Evolutionary conservation across 2,329 filamentous ascomycete species (phyloP).

Genomic region (Colletotrichum eleusines): DNA sequence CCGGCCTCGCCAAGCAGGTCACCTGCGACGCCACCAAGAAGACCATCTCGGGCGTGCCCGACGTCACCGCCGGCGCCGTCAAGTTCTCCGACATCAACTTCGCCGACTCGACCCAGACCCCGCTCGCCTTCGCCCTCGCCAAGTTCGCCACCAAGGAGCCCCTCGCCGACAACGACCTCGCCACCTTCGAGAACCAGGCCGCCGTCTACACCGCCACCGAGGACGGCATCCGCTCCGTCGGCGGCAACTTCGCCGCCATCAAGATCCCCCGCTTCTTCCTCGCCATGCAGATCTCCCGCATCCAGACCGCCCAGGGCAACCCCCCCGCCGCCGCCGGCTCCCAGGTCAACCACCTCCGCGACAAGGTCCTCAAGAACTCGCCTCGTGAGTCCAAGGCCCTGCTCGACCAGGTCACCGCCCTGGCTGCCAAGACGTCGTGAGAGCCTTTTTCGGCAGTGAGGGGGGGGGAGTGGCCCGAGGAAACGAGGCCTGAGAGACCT

Average conservation of each 20-base stretch:
- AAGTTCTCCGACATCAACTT: conserved; percentile 70
- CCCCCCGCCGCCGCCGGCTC: conserved; percentile 62
- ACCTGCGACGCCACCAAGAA: conserved; percentile 62
- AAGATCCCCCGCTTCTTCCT: conserved; percentile 75
- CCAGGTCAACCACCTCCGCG: conserved; percentile 68
- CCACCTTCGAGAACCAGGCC: conserved; percentile 64
- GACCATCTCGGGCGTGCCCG: conserved; percentile 66
- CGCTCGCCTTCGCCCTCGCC: conserved; percentile 66
- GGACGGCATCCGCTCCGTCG: conserved; percentile 66
- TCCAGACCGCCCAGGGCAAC: conserved; percentile 70
- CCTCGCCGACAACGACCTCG: conserved; percentile 62
- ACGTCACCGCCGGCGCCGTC: conserved; percentile 64
- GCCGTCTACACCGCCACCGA: conserved; percentile 71
- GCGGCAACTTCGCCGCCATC: conserved; percentile 64
- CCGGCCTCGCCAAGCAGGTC: conserved; percentile 56
- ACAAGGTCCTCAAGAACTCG: conserved; percentile 69
- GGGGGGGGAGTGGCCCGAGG: too few species aligned
- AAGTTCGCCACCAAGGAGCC: conserved; percentile 64
- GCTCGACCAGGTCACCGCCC: conserved; percentile 63
- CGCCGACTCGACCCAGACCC: conserved; percentile 58
- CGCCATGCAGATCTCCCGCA: conserved; percentile 68
- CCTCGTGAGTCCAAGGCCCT: conserved; percentile 61
- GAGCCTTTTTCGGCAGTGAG: too few species aligned
- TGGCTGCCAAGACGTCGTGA: conserved; percentile 44
- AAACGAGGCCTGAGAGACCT: too few species aligned